Base-by-base conservation (phyloP, 1,284 basidiomycete genomes). In the Irpex sp. region DNA sequence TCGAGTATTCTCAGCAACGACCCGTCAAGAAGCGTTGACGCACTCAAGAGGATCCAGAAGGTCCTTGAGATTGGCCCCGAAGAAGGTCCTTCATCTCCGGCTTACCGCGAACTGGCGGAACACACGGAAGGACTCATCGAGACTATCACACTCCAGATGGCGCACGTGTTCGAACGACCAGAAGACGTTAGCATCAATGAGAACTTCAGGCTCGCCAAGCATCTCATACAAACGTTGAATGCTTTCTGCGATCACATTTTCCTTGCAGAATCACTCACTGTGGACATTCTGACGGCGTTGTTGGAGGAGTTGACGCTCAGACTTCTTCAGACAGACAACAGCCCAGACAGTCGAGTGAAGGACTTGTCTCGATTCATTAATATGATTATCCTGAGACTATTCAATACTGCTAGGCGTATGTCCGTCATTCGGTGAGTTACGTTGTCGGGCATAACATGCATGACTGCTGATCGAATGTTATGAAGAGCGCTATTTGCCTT, bases 301-400 rank as follows among this genome's bases (percentile, higher is more conserved):
- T 78, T 97, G 59, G 92, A 94, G 70, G 94, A 96, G 74, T 78
- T 99, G 64, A 96, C 95, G 0, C 78, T 94, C 61, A 88, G 96
- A 26, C 82, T 99, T 43, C 83, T 97, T 50, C 93, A 97, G 72
- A 95, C 95, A 51, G 95, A 97, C 69, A 94, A 95, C 69, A 93
- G 87, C 66, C 75, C 77, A 19, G 80, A 89, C 60, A 84, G 82
- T 71, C 87, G 91, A 69, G 83, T 94, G 62, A 92, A 95, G 75
- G 92, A 97, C 75, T 74, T 97, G 68, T 95, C 95, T 19, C 89
- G 94, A 63, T 98, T 97, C 76, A 94, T 99, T 77, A 99, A 99
- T 77, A 97, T 98, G 89, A 96, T 99, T 63, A 92, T 99, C 63
- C 82, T 99, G 60, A 89, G 96, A 35, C 77, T 97, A 59, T 97